phyloP scores from a whole-genome alignment of 257 asterid genomes.

The Nicotiana attenuata region DNA sequence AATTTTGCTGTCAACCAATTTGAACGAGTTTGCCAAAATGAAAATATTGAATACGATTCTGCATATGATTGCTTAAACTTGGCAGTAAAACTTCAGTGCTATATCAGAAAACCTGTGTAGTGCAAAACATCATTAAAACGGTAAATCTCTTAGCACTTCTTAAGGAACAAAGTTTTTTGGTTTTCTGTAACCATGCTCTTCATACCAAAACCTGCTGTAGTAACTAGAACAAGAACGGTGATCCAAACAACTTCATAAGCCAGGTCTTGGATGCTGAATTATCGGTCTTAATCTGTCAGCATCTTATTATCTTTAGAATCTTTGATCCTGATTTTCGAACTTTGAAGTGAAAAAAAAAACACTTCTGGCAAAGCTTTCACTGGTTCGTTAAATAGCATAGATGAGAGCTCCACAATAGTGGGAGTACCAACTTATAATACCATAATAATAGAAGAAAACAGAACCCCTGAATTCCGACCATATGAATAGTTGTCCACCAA shows the following conservation, averaged over 20 bases:
- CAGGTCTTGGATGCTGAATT: no score
- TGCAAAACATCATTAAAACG: not conserved
- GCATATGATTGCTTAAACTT: not conserved
- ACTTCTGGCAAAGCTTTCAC: no score
- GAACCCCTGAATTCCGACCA: not conserved
- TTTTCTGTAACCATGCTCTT: not conserved
- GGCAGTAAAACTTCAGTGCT: not conserved
- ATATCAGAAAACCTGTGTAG: not conserved
- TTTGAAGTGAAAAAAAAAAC: no score
- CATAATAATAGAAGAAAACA: not conserved
- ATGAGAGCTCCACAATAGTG: not conserved
- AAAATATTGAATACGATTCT: not conserved
- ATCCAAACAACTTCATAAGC: no score
- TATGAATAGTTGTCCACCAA: not conserved
- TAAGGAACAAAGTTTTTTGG: not conserved
- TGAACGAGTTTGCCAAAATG: not conserved
- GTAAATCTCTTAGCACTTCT: not conserved
- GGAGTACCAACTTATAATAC: not conserved
- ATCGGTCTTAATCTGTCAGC: no score
- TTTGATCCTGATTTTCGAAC: no score
- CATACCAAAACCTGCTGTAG: no score
- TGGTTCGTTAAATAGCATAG: no score
- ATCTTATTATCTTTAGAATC: no score
- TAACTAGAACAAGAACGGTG: no score
- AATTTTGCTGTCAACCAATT: not conserved